Evolutionary conservation across 192 early-diverging fungal genomes (phyloP).

Genomic region (Gorgonomyces haynaldii): DNA sequence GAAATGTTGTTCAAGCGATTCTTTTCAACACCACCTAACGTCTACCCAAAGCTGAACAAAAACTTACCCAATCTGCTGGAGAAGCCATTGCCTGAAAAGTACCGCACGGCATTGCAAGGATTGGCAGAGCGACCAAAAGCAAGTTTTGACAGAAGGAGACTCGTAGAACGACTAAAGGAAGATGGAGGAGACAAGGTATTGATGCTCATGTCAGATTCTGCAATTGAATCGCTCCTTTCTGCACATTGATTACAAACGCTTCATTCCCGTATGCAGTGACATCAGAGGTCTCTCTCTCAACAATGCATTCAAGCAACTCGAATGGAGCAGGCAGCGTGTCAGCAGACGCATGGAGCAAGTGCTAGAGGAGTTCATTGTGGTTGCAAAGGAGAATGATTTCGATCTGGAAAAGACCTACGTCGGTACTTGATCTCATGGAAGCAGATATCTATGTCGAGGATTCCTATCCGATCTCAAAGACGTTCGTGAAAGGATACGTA

Average conservation of each 20-base stretch:
- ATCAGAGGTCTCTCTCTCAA: conserved; percentile 27
- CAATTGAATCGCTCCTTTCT: conserved; percentile 17
- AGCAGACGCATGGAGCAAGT: conserved; percentile 12
- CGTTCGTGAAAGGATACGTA: conserved; percentile 21
- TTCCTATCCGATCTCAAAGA: conserved; percentile 14
- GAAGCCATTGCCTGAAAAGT: not conserved
- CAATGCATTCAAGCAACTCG: conserved; percentile 25
- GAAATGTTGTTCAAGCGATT: not conserved
- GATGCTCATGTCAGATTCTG: conserved; percentile 11
- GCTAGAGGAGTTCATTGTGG: conserved; percentile 22
- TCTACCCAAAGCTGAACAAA: not conserved
- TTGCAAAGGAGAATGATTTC: conserved; percentile 26
- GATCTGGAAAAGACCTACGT: conserved; percentile 35
- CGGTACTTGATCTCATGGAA: conserved; percentile 18
- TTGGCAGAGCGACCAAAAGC: not conserved
- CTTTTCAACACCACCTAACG: conserved; percentile 3
- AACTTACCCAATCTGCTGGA: not conserved
- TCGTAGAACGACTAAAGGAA: conserved; percentile 10
- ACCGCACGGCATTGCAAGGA: not conserved
- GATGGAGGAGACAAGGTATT: conserved; percentile 33
- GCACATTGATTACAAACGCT: conserved; percentile 31
- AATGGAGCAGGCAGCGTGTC: conserved; percentile 25
- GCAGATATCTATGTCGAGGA: conserved; percentile 33
- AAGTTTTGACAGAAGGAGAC: not conserved
- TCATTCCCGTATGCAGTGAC: conserved; percentile 23